Conservation (phyloP, 192 early-diverging fungal genomes). For the Kappamyces sp. region DNA sequence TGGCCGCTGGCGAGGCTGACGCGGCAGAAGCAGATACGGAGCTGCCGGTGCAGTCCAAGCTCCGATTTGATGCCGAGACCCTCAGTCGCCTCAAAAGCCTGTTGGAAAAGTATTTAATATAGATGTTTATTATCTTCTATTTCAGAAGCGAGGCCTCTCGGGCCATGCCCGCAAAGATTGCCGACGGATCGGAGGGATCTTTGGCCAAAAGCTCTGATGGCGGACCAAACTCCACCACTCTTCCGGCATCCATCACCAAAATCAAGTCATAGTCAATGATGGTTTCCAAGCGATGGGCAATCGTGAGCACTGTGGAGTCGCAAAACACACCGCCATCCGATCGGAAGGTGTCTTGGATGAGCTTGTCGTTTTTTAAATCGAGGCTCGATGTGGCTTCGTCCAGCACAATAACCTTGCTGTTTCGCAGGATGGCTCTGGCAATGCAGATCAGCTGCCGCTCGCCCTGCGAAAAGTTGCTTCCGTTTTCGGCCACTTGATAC, state of each 20-base stretch:
- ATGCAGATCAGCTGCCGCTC: slow-evolving; percentile 72
- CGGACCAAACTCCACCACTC: slow-evolving; percentile 40
- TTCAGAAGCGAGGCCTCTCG: background rate
- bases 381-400: slow-evolving; percentile 28
- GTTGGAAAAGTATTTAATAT: too few relatives aligned
- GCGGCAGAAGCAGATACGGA: too few relatives aligned
- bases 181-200: slow-evolving; percentile 11
- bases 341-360: slow-evolving; percentile 32
- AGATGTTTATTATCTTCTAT: too few relatives aligned
- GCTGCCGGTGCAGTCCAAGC: too few relatives aligned
- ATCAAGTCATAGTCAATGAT: slow-evolving; percentile 39
- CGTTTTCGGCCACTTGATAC: slow-evolving; percentile 64
- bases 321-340: slow-evolving; percentile 37
- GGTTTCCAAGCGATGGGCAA: slow-evolving; percentile 37
- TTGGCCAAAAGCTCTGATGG: slow-evolving; percentile 34
- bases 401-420: slow-evolving; percentile 31
- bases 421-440: slow-evolving; percentile 53
- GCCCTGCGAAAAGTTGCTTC: slow-evolving; percentile 62
- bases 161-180: slow-evolving; percentile 42
- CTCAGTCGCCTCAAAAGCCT: too few relatives aligned
- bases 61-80: too few relatives aligned
- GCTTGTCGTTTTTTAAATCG: slow-evolving; percentile 19
- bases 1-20: too few relatives aligned
- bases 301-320: slow-evolving; percentile 38
- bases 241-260: slow-evolving; percentile 40